Evolutionary conservation across 169 alveolate species (phyloP), one percentile per base, ranked within the genome.

Genomic region (Eimeria acervulina): DNA sequence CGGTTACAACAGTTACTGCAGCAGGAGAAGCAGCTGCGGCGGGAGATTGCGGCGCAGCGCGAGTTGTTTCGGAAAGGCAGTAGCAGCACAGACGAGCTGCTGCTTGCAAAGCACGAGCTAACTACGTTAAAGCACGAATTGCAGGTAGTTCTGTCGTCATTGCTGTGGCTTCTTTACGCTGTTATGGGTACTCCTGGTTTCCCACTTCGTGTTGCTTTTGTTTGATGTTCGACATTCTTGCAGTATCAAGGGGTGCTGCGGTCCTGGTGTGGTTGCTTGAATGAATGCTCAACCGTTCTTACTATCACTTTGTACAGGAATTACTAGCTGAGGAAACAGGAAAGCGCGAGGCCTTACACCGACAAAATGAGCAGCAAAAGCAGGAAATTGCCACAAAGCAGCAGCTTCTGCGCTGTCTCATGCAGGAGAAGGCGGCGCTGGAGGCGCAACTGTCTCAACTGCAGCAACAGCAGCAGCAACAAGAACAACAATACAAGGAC

Each of bases 361-460:
- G 51, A 52, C 90, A 81, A 81, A 81, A 81, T 81, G 70, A 81
- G 90, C 74, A 81, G 90, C 90, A 81, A 81, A 28, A n/a, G 90
- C 74, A 81, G 68, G 74, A 81, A 52, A 44, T 81, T 33, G 44
- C 90, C 74, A 81, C 70, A 8, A 81, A 81, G 72, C 90, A 81
- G 90, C 90, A 81, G 90, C 90, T 81, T 51, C 90, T 81, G 90
- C 90, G 90, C 74, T 81, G 90, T 28, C 70, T 81, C 28, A 81
- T 81, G 90, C 90, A 81, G 26, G 90, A 81, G 70, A 81, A 81
- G 44, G 90, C 90, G 15, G 90, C 70, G 51, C 74, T 81, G 28
- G 90, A 81, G 42, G 90, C 74, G n/a, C 90, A 81, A 72, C 74
- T 81, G 28, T 81, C 74, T 19, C 74, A 81, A 15, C 70, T 47